Base-by-base conservation (phyloP, 768 basidiomycete species). In the Lactarius deliciosus region DNA sequence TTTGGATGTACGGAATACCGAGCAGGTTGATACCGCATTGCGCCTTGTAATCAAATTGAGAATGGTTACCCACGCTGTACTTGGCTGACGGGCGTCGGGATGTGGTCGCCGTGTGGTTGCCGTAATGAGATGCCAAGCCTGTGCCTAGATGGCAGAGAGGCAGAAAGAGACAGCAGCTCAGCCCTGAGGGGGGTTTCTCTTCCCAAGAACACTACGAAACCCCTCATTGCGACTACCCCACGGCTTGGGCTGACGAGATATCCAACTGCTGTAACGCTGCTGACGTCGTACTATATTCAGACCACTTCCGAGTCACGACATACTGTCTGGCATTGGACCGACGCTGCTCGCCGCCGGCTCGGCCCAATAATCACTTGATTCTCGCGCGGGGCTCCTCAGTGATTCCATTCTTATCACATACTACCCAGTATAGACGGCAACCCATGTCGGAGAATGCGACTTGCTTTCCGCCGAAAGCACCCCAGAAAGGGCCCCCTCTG, bases 401-500 rank as follows among this genome's bases (percentile, higher is more conserved):
- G 50, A 13, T 53, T 22, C 60, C 1, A 34, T 60, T 34, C 5
- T 63, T 25, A 25, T 53, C 25, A 53, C 45, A 5, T 40, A n/a
- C 38, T 40, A n/a, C 38, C 36, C 25, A 36, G 34, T 32, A n/a
- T 9, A 4, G 0, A 5, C 28, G 28, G 22, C 8, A 16, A 5
- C 50, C 13, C 25, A 64, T 68, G 66, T 40, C 66, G 50, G 43
- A 59, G 15, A 75, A 76, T 60, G 75, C 74, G 5, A 71, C 70
- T 38, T 79, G 78, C 69, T 76, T 75, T 71, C 75, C 76, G 63
- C 80, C 81, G 63, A 74, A 79, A 45, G 77, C 79, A 22, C 79
- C 84, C 11, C 70, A 77, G 56, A 74, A 77, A 45, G 79, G 83
- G 0, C 86, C 86, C 1, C 81, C 88, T 5, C 76, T 92, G 41